A percentile compares a stretch with the other conserved stretches of the same genome.
These are phyloP conservation scores for Sarocladium strictum DNA, from an alignment of 2,329 filamentous ascomycete species.

Conservation along the genomic window DNA sequence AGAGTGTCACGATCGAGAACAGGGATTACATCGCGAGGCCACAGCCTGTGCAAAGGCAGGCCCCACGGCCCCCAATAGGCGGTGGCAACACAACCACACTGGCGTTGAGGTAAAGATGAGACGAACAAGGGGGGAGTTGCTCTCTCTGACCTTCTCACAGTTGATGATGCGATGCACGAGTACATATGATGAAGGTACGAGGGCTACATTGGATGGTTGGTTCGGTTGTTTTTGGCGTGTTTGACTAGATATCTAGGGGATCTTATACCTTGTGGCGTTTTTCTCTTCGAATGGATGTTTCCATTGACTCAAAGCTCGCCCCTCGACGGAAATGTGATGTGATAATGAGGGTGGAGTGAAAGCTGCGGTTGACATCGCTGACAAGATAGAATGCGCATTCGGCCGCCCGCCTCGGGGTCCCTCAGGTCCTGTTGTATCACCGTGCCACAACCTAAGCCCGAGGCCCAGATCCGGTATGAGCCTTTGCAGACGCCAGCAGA, in stretches of 20 bases:
- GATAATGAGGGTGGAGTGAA: background rate
- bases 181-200: constrained; percentile 6
- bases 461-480: background rate
- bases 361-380: background rate
- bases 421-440: background rate
- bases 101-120: constrained; percentile 24
- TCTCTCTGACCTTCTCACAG: constrained; percentile 9
- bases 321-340: background rate
- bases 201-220: background rate
- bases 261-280: background rate
- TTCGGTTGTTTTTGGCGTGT: background rate
- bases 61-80: background rate
- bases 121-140: background rate
- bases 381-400: background rate
- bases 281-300: background rate
- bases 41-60: constrained; percentile 8
- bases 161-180: constrained; percentile 9
- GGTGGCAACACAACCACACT: constrained; percentile 27
- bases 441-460: background rate
- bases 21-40: constrained; percentile 60
- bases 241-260: background rate
- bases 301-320: background rate
- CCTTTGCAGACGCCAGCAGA: background rate
- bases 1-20: constrained; percentile 86
- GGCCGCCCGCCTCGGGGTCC: background rate